Evolutionary conservation across 2,329 filamentous ascomycete species (phyloP).

Genomic region (Aspergillus sp.): DNA sequence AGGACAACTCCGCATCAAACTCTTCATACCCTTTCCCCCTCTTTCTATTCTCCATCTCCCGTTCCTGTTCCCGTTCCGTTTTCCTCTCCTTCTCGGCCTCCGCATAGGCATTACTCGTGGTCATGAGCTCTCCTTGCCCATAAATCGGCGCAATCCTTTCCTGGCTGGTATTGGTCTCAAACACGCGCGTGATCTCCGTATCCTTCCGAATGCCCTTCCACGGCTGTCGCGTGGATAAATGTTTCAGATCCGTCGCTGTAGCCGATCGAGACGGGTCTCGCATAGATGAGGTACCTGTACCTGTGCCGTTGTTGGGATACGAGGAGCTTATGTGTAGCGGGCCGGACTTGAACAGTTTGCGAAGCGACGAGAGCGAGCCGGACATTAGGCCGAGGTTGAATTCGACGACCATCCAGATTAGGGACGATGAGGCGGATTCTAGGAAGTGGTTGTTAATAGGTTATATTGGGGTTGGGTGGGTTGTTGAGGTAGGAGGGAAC

Average conservation of each 20-base stretch:
- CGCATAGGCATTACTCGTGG: neutral
- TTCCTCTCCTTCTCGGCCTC: neutral
- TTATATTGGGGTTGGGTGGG: neutral
- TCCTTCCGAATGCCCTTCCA: neutral
- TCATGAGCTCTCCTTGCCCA: neutral
- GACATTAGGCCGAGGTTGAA: conserved; percentile 22
- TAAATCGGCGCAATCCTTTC: conserved; percentile 4
- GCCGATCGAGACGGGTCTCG: neutral
- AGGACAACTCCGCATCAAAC: neutral
- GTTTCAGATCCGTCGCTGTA: neutral
- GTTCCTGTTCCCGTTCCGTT: neutral
- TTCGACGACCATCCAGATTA: conserved; percentile 24
- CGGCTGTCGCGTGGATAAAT: neutral
- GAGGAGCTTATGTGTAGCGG: neutral
- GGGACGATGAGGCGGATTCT: conserved; percentile 16
- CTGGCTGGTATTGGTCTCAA: conserved; percentile 1
- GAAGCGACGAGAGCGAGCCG: conserved; percentile 18
- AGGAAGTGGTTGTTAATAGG: neutral
- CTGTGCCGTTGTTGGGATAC: neutral
- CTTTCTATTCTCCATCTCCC: neutral
- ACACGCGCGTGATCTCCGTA: neutral
- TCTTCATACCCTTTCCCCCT: neutral
- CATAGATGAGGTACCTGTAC: neutral
- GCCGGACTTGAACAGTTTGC: neutral
- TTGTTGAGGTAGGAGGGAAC: neutral